phyloP scores from a whole-genome alignment of 2,329 filamentous ascomycete genomes.

The Aspergillus neotritici region DNA sequence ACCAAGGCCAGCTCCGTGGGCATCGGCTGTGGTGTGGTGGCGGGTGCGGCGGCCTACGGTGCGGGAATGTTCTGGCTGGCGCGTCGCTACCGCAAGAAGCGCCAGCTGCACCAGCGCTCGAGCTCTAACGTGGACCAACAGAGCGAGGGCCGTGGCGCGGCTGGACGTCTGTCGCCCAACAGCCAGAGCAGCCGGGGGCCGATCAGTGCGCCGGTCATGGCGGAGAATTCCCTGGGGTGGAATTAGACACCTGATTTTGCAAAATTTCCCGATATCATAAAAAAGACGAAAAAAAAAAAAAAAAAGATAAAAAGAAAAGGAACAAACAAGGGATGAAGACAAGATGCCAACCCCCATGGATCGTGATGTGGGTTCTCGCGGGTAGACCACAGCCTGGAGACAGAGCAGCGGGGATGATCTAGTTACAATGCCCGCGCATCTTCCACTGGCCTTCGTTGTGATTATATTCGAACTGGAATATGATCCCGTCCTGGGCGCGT shows the following conservation, averaged over 20 bases:
- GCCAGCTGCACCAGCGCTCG: conserved; percentile 67
- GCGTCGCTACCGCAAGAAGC: conserved; percentile 82
- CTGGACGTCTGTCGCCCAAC: conserved; percentile 41
- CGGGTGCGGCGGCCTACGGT: conserved; percentile 78
- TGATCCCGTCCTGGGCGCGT: conserved; percentile 9
- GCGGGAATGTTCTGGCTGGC: conserved; percentile 92
- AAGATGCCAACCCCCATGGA: too few relatives aligned
- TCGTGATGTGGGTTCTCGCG: too few relatives aligned
- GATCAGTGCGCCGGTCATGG: conserved; percentile 85
- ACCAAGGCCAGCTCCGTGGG: conserved; percentile 47
- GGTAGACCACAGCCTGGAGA: too few relatives aligned
- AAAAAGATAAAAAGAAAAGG: conserved; percentile 10
- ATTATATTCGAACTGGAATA: conserved; percentile 17
- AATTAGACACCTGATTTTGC: conserved; percentile 63
- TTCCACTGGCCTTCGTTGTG: conserved; percentile 20
- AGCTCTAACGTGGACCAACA: conserved; percentile 64
- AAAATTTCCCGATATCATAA: too few relatives aligned
- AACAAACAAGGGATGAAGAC: background rate
- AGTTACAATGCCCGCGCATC: background rate
- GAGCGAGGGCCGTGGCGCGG: conserved; percentile 57
- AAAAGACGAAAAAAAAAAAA: conserved; percentile 11
- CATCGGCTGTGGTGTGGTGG: conserved; percentile 71
- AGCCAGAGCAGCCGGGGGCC: conserved; percentile 65
- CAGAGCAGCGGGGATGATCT: conserved; percentile 3
- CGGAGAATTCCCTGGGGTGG: conserved; percentile 93